Evolutionary conservation across 1,139 yeast species (phyloP).

Genomic region (Nakaseomyces nivariensis): DNA sequence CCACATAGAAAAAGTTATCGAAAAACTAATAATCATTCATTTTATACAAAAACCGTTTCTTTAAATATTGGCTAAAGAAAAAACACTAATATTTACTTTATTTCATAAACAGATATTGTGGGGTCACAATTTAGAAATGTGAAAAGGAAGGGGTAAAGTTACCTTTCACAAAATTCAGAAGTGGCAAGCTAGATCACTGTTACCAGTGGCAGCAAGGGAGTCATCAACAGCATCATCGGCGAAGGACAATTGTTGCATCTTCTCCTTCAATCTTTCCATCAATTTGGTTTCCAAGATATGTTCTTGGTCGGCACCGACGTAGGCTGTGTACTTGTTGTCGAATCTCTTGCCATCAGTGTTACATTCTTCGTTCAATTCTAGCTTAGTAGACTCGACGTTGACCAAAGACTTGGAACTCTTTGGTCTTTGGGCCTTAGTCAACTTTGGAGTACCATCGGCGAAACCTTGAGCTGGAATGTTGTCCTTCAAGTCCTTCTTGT

Average conservation of each 20-base stretch:
- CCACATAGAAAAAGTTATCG: neutral
- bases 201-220: neutral
- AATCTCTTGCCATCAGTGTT: conserved; percentile 9
- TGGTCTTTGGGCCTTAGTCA: conserved; percentile 38
- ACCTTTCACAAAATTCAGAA: neutral
- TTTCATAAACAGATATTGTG: too few relatives aligned
- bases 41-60: neutral
- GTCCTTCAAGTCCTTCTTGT: neutral
- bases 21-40: neutral
- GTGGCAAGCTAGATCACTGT: conserved; percentile 2
- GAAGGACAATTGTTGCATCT: conserved; percentile 12
- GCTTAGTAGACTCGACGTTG: conserved; percentile 51
- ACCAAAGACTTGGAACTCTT: conserved; percentile 59
- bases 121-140: too few relatives aligned
- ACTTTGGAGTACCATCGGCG: conserved; percentile 22
- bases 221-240: conserved; percentile 3
- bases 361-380: conserved; percentile 56
- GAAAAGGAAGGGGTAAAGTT: too few relatives aligned
- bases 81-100: neutral
- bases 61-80: neutral
- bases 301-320: conserved; percentile 11
- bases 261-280: conserved; percentile 13
- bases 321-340: conserved; percentile 8
- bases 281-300: conserved; percentile 15
- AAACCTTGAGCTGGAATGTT: conserved; percentile 5